phyloP scores from a whole-genome alignment of 352 stramenopile genomes.

The Phytopythium delawarense region DNA sequence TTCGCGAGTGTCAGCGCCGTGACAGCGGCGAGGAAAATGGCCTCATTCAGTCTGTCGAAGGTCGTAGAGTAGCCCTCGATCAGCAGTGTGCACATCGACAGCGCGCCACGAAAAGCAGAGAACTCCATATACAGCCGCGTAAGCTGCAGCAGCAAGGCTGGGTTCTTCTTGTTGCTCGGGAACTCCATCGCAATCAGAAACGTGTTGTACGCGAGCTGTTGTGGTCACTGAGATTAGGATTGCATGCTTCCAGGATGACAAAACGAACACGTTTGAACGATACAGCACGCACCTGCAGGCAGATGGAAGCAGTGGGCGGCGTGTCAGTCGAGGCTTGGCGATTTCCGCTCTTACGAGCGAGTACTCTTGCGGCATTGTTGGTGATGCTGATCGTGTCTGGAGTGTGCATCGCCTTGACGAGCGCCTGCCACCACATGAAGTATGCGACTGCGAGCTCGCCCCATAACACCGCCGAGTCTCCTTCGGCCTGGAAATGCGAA shows the following conservation, averaged over 20 bases:
- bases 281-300: constrained; percentile 1
- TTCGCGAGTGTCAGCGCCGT: constrained; percentile 48
- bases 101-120: constrained; percentile 45
- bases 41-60: constrained; percentile 30
- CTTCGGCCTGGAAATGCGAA: constrained; percentile 31
- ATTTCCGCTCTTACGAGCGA: not conserved
- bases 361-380: not conserved
- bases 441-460: constrained; percentile 51
- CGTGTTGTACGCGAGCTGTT: constrained; percentile 60
- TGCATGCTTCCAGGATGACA: not conserved
- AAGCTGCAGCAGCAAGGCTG: constrained; percentile 45
- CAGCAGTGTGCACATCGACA: constrained; percentile 63
- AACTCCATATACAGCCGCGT: constrained; percentile 70
- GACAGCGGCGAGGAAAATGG: constrained; percentile 62
- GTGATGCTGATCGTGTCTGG: constrained; percentile 18
- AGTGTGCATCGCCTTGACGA: constrained; percentile 37
- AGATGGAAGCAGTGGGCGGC: not conserved
- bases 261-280: not conserved
- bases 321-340: not conserved
- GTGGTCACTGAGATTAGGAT: not conserved
- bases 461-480: constrained; percentile 54
- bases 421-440: constrained; percentile 52
- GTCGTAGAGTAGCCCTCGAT: constrained; percentile 53
- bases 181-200: constrained; percentile 84
- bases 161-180: constrained; percentile 56